Conservation (phyloP, 805 yeast species). For the Candida michaelii region DNA sequence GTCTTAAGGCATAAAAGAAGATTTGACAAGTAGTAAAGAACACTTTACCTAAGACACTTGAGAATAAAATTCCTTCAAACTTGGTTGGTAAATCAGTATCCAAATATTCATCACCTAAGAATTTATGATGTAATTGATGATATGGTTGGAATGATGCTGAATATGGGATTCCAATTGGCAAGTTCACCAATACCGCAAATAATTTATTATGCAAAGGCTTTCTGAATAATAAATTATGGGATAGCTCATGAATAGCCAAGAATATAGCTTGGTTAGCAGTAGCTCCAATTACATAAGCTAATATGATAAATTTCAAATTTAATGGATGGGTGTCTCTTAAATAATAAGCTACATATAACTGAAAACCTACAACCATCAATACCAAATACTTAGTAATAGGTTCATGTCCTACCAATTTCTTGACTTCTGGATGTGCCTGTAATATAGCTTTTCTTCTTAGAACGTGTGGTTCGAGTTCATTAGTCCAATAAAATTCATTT, state of each 20-base stretch:
- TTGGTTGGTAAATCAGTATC: conserved; percentile 89
- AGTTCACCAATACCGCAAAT: conserved; percentile 72
- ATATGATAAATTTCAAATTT: conserved; percentile 51
- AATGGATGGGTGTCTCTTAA: conserved; percentile 56
- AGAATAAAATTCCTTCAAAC: conserved; percentile 70
- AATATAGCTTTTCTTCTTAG: conserved; percentile 70
- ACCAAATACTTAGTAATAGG: conserved; percentile 81
- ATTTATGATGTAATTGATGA: conserved; percentile 89
- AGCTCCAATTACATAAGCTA: conserved; percentile 82
- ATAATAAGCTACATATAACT: conserved; percentile 61
- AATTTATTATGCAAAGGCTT: conserved; percentile 75
- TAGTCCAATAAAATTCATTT: conserved; percentile 82
- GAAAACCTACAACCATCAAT: conserved; percentile 62
- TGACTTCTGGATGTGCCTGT: conserved; percentile 73
- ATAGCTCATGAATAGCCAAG: conserved; percentile 83
- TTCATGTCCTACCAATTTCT: conserved; percentile 81
- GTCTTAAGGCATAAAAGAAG: conserved; percentile 85
- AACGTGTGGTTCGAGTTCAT: conserved; percentile 78
- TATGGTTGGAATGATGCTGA: conserved; percentile 87
- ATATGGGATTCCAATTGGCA: conserved; percentile 89
- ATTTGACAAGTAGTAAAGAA: conserved; percentile 89
- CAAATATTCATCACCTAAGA: conserved; percentile 75
- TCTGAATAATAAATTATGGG: conserved; percentile 82
- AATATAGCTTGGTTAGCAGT: conserved; percentile 82
- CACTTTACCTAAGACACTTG: conserved; percentile 81